phyloP scores from a whole-genome alignment of 495 filamentous ascomycete genomes.

The Oidiodendron maius region DNA sequence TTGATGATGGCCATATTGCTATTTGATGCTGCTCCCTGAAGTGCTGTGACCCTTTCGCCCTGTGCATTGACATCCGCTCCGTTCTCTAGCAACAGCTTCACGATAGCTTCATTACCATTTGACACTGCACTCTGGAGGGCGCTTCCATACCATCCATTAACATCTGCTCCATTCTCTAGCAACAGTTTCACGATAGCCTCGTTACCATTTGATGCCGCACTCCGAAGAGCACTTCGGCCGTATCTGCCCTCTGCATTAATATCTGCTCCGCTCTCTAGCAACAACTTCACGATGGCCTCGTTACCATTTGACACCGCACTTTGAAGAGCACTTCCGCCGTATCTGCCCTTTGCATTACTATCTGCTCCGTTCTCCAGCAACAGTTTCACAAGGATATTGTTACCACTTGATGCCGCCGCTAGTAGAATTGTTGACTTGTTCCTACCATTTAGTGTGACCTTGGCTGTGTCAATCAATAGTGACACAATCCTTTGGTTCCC shows the following conservation, averaged over 20 bases:
- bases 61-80: slow-evolving; percentile 14
- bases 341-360: slow-evolving; percentile 16
- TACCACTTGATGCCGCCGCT: not conserved
- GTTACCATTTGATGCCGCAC: not conserved
- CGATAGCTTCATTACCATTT: not conserved
- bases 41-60: slow-evolving; percentile 4
- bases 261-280: slow-evolving; percentile 26
- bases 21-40: not conserved
- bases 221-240: slow-evolving; percentile 4
- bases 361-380: slow-evolving; percentile 27
- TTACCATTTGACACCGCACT: not conserved
- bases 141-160: slow-evolving; percentile 9
- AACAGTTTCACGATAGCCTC: not conserved
- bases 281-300: slow-evolving; percentile 21
- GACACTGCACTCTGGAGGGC: slow-evolving; percentile 3
- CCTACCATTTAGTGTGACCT: too few relatives aligned
- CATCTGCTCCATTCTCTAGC: slow-evolving; percentile 7
- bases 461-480: too few relatives aligned
- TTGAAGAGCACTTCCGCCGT: slow-evolving; percentile 6
- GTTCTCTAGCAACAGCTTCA: not conserved
- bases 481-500: slow-evolving; percentile 7
- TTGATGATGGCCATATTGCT: not conserved
- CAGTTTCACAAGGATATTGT: slow-evolving; percentile 17
- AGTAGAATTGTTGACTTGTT: slow-evolving; percentile 3
- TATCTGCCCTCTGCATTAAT: slow-evolving; percentile 17